Evolutionary conservation across 2,329 filamentous ascomycete genomes (phyloP).

Genomic region (Rhynchosporium graminicola): DNA sequence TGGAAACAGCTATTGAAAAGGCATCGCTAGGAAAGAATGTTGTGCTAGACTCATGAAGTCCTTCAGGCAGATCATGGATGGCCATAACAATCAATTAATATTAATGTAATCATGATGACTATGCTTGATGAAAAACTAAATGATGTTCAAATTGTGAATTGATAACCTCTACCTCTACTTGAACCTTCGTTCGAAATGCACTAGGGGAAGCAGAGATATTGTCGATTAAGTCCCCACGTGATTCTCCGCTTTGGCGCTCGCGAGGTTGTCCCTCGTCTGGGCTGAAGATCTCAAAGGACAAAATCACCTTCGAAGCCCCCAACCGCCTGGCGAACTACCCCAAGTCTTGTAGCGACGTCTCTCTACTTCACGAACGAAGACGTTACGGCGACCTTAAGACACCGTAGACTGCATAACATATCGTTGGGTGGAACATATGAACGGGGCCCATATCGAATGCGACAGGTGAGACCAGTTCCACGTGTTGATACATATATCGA

Average conservation of each 20-base stretch:
- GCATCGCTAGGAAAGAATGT: conserved; percentile 34
- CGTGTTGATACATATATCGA: conserved; percentile 38
- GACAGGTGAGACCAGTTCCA: conserved; percentile 39
- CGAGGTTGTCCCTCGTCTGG: conserved; percentile 26
- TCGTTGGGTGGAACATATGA: conserved; percentile 25
- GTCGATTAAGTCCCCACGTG: conserved; percentile 31
- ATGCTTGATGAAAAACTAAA: neutral
- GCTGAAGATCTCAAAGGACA: conserved; percentile 30
- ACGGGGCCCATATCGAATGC: conserved; percentile 34
- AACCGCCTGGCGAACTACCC: conserved; percentile 28
- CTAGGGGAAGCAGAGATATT: conserved; percentile 18
- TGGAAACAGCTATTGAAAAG: conserved; percentile 81
- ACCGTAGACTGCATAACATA: conserved; percentile 23
- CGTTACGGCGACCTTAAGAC: conserved; percentile 15
- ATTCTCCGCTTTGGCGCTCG: conserved; percentile 28
- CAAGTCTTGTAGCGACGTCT: conserved; percentile 21
- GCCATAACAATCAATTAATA: conserved; percentile 11
- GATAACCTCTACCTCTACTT: neutral
- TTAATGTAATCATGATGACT: conserved; percentile 25
- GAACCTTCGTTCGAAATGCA: conserved; percentile 7
- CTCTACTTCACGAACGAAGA: conserved; percentile 23
- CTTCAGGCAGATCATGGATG: neutral
- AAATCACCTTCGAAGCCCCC: conserved; percentile 37
- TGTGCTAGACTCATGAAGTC: conserved; percentile 33
- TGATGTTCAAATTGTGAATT: neutral